Base-by-base conservation (phyloP, 805 yeast genomes). In the Dipodascopsis tothii region DNA sequence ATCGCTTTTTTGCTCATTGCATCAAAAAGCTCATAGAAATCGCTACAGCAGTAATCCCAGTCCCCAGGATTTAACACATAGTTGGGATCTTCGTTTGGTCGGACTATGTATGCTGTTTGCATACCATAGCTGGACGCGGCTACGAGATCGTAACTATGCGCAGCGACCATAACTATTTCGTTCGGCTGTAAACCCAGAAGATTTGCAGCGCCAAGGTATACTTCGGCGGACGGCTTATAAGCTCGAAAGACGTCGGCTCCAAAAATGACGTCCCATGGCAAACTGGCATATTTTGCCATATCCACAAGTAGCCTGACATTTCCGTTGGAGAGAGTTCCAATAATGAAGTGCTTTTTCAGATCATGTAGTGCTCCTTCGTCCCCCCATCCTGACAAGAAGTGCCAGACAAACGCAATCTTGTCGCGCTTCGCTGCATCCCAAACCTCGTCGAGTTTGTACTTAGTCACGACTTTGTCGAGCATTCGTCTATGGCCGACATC, bases 261-360 rank as follows among this genome's bases (percentile, higher is more conserved):
- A 19, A 50, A 36, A 11, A 50, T 21, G 3, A 48, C 23, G 25
- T 50, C 54, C 54, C 54, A 50, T 2, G 48, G 54, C 14, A 50
- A 33, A 6, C 21, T 17, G 4, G 53, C 54, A 21, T 50, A 37
- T 37, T 48, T 50, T n/a, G 54, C 54, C 54, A 50, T 45, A 35
- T 50, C 54, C 21, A 50, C 46, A 3, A 39, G 37, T 7, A 50
- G 39, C 28, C 41, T 36, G 35, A 41, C 42, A 35, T 50, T 50
- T 21, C 54, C 54, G 21, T 50, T 50, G 9, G 54, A 50, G 20
- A 48, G 36, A 7, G 54, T 21, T 25, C 41, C 27, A 14, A 50
- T 44, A 21, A 50, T 50, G 35, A 28, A 50, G 28, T 43, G 38
- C 14, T 41, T 35, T 27, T 49, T 50, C 23, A 50, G 46, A 25